A percentile compares a stretch with the other conserved stretches of the same genome.
phyloP scores from a whole-genome alignment of 306 rosid species.

The Myrica gale region DNA sequence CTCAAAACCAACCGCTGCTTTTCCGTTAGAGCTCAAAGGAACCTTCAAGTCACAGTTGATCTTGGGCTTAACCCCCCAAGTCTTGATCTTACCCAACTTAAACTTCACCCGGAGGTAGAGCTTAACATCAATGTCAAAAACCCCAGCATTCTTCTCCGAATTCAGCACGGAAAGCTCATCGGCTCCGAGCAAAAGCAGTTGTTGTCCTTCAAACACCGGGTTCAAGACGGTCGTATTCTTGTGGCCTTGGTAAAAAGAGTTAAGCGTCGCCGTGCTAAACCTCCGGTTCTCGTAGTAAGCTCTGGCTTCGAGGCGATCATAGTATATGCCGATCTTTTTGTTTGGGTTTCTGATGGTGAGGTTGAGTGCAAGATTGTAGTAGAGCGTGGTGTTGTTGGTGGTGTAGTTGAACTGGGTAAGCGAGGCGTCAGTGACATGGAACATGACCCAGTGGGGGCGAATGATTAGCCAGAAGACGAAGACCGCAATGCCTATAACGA shows the following conservation, averaged over 20 bases:
- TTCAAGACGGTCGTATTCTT: constrained; percentile 35
- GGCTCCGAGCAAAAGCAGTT: neutral
- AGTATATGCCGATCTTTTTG: constrained; percentile 48
- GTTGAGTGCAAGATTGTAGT: constrained; percentile 45
- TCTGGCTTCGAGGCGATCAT: constrained; percentile 43
- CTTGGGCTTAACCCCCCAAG: constrained; percentile 38
- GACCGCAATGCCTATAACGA: constrained; percentile 29
- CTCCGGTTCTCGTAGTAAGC: constrained; percentile 39
- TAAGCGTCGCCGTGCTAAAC: constrained; percentile 24
- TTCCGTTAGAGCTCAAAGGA: constrained; percentile 37
- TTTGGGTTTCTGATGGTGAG: constrained; percentile 59
- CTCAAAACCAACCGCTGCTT: constrained; percentile 17
- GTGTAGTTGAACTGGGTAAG: constrained; percentile 34
- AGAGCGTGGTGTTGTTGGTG: constrained; percentile 35
- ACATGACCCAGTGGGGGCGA: constrained; percentile 37
- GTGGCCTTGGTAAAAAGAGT: constrained; percentile 40
- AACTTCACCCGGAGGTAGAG: constrained; percentile 38
- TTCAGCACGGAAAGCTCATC: constrained; percentile 15
- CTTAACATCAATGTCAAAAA: constrained; percentile 41
- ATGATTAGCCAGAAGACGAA: constrained; percentile 47
- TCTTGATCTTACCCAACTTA: constrained; percentile 35
- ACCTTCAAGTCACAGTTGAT: constrained; percentile 41
- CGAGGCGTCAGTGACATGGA: constrained; percentile 42
- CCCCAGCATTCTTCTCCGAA: constrained; percentile 32
- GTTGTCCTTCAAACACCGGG: constrained; percentile 34